A percentile compares a stretch with the other conserved stretches of the same genome.
Conservation (phyloP, 2,329 filamentous ascomycete genomes). For the Colletotrichum magnum region DNA sequence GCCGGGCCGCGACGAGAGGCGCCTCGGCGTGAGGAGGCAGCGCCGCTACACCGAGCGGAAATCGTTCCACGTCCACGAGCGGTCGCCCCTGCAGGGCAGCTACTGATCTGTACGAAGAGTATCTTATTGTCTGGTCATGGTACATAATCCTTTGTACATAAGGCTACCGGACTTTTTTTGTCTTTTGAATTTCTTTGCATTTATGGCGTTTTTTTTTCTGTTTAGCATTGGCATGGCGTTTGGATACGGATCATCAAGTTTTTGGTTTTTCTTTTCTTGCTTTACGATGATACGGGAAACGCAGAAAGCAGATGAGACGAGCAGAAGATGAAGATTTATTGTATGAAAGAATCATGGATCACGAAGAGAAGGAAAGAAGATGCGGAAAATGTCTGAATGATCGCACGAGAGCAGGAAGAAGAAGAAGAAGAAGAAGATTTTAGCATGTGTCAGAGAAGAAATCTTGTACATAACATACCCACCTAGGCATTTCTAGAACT, state of each 20-base stretch:
- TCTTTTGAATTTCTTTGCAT: not conserved
- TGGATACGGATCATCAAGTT: not conserved
- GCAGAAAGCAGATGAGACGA: no score
- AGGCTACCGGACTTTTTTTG: not conserved
- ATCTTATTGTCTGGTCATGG: not conserved
- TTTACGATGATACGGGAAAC: not conserved
- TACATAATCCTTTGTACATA: not conserved
- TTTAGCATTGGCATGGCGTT: not conserved
- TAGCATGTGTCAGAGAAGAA: not conserved
- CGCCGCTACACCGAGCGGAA: constrained; percentile 59
- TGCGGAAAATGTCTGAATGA: not conserved
- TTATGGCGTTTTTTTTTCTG: not conserved
- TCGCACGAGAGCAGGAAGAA: not conserved
- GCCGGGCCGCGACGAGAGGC: constrained; percentile 48
- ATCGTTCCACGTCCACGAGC: constrained; percentile 26
- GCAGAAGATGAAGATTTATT: not conserved
- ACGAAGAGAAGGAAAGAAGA: not conserved
- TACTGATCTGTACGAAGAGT: no score
- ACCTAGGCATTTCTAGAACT: not conserved
- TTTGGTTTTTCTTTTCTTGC: not conserved
- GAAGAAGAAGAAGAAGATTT: not conserved
- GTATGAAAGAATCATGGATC: not conserved
- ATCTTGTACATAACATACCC: no score
- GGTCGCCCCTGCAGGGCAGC: constrained; percentile 10
- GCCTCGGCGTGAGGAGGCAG: constrained; percentile 53